Conservation (phyloP, 257 asterid species). For the Cordia subcordata region DNA sequence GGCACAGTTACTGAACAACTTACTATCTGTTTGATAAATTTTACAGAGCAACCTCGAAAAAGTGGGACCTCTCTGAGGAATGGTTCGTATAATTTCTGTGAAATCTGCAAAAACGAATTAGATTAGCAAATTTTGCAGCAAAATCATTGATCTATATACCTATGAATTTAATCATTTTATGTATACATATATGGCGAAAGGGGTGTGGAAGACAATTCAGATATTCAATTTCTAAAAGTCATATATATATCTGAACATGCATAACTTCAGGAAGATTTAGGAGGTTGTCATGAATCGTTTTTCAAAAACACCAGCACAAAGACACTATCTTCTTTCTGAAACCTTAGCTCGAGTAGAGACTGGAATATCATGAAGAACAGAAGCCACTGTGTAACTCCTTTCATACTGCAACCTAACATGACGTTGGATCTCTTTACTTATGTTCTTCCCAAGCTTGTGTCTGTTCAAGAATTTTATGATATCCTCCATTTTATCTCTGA, state of each 20-base stretch:
- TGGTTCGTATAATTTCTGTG: constrained; percentile 50
- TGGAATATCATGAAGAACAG: constrained; percentile 62
- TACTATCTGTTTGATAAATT: constrained; percentile 59
- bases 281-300: too few relatives aligned
- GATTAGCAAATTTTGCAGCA: background rate
- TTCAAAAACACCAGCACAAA: background rate
- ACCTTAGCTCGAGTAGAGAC: constrained; percentile 61
- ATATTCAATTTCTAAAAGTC: too few relatives aligned
- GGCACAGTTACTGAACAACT: constrained; percentile 8
- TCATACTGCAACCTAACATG: constrained; percentile 63
- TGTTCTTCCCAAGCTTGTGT: constrained; percentile 51
- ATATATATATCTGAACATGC: too few relatives aligned
- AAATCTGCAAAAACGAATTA: constrained; percentile 36
- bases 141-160: too few relatives aligned
- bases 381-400: constrained; percentile 36
- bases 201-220: too few relatives aligned
- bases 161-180: too few relatives aligned
- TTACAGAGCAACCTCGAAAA: constrained; percentile 53
- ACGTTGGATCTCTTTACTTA: constrained; percentile 46
- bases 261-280: too few relatives aligned
- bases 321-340: background rate
- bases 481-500: constrained; percentile 63
- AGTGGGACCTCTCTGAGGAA: constrained; percentile 44
- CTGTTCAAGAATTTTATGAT: constrained; percentile 49
- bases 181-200: too few relatives aligned